These are phyloP conservation scores for Xylaria sp. DNA, from an alignment of 2,329 filamentous ascomycete species.

Conservation along the genomic window DNA sequence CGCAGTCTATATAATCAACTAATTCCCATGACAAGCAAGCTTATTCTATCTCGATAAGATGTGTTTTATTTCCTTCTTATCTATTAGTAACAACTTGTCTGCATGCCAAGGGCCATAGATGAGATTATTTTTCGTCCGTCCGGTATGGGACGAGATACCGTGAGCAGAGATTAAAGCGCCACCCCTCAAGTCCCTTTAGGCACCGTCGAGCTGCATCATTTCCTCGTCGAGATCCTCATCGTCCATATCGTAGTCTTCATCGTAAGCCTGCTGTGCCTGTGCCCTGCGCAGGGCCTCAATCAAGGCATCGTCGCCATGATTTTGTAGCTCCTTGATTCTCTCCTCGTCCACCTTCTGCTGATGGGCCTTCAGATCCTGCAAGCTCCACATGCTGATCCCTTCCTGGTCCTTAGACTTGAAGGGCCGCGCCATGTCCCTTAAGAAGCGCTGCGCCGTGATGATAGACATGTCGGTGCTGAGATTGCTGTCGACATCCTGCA, in stretches of 20 bases:
- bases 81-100: constrained; percentile 5
- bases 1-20: not conserved
- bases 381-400: constrained; percentile 91
- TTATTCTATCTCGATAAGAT: not conserved
- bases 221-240: constrained; percentile 65
- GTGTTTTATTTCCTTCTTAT: not conserved
- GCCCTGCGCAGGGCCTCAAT: constrained; percentile 45
- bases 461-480: constrained; percentile 96
- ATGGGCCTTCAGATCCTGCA: constrained; percentile 80
- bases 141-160: not conserved
- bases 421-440: constrained; percentile 91
- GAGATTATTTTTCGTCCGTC: not conserved
- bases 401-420: constrained; percentile 87
- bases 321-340: constrained; percentile 71
- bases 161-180: not conserved
- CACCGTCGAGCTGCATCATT: constrained; percentile 62
- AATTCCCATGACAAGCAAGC: not conserved
- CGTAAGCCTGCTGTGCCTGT: constrained; percentile 44
- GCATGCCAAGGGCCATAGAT: not conserved
- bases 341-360: constrained; percentile 80
- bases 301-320: constrained; percentile 54
- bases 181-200: constrained; percentile 18
- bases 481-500: constrained; percentile 87
- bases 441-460: constrained; percentile 86
- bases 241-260: constrained; percentile 63